phyloP scores from a whole-genome alignment of 1,284 basidiomycete species.

The Takashimella tepidaria region DNA sequence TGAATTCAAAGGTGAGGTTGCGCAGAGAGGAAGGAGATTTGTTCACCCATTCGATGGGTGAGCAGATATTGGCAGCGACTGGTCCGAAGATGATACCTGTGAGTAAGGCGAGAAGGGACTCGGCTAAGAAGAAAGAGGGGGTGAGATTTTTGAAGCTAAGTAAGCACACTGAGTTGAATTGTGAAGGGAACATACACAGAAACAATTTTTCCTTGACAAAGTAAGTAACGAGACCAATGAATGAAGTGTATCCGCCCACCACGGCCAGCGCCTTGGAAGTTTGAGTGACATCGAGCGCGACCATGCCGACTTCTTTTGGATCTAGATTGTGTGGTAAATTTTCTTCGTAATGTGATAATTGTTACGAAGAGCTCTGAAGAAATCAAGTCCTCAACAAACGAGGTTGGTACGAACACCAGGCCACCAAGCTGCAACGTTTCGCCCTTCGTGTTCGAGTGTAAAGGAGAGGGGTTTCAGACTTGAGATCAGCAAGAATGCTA shows the following conservation, averaged over 20 bases:
- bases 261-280: conserved; percentile 43
- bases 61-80: conserved; percentile 30
- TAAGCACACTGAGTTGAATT: no score
- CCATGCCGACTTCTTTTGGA: no score
- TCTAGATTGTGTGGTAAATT: no score
- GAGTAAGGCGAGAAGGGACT: conserved; percentile 87
- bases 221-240: conserved; percentile 45
- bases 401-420: no score
- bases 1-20: conserved; percentile 61
- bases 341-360: no score
- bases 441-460: no score
- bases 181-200: conserved; percentile 47
- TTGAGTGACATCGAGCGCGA: conserved; percentile 42
- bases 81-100: conserved; percentile 80
- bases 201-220: conserved; percentile 48
- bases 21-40: conserved; percentile 24
- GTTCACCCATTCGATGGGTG: conserved; percentile 5
- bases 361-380: no score
- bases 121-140: conserved; percentile 86
- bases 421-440: no score
- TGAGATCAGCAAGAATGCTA: no score
- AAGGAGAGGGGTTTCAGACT: no score
- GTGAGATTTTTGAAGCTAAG: no score
- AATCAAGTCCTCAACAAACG: no score
- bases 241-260: conserved; percentile 39